Percentiles rank a stretch among this genome's conserved stretches.
These are phyloP conservation scores for Chenopodium quinoa DNA, from an alignment of 148 eudicot species.

Conservation along the genomic window DNA sequence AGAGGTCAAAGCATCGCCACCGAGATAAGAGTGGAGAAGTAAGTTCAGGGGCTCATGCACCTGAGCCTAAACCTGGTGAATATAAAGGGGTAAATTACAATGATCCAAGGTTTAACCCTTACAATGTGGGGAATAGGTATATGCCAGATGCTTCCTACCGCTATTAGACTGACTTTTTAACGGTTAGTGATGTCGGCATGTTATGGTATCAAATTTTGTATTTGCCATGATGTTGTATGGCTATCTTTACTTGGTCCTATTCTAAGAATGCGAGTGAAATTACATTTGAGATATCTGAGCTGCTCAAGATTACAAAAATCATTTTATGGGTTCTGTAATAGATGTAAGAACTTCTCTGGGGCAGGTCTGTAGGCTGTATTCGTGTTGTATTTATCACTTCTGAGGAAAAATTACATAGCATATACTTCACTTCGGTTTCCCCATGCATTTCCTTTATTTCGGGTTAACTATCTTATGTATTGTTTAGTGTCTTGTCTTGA, in stretches of 20 bases:
- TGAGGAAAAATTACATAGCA: not conserved
- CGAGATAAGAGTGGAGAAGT: conserved; percentile 72
- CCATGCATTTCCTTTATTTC: not conserved
- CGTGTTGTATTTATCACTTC: not conserved
- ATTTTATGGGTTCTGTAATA: not conserved
- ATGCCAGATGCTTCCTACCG: conserved; percentile 54
- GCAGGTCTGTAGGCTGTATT: conserved; percentile 7
- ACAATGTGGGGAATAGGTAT: conserved; percentile 55
- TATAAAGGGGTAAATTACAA: conserved; percentile 42
- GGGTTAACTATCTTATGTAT: not conserved
- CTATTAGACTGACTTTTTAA: conserved; percentile 30
- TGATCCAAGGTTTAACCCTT: conserved; percentile 59
- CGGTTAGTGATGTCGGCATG: not conserved
- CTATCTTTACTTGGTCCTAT: not conserved
- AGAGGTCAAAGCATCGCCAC: conserved; percentile 74
- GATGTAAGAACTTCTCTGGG: not conserved
- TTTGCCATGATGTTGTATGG: not conserved
- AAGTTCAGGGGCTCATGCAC: conserved; percentile 28
- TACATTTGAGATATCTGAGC: not conserved
- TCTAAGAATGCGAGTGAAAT: not conserved
- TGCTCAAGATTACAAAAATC: not conserved
- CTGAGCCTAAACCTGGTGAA: conserved; percentile 57
- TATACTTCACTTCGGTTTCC: not conserved
- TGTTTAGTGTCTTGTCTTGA: not conserved
- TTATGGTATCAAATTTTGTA: conserved; percentile 1